phyloP scores from a whole-genome alignment of 2,329 filamentous ascomycete genomes.

The Graphilbum fragrans region DNA sequence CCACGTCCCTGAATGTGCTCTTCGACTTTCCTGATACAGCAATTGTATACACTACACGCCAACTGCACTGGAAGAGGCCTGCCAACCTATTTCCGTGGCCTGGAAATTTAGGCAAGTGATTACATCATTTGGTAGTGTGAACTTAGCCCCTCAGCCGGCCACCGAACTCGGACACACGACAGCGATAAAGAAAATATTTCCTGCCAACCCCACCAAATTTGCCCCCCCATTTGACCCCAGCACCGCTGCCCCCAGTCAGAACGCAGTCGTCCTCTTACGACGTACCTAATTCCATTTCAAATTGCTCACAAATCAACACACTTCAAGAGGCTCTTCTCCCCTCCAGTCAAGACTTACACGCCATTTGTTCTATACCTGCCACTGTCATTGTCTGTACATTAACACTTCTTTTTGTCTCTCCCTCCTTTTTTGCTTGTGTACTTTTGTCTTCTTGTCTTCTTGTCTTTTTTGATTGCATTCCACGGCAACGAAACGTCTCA shows the following conservation, averaged over 20 bases:
- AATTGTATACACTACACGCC: too few relatives aligned
- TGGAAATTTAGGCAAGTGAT: neutral
- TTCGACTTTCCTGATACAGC: too few relatives aligned
- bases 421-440: neutral
- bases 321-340: slow-evolving; percentile 5
- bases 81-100: neutral
- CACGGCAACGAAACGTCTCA: neutral
- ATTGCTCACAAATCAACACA: slow-evolving; percentile 11
- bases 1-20: too few relatives aligned
- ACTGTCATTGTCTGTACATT: neutral
- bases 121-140: neutral
- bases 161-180: slow-evolving; percentile 8
- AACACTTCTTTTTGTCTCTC: neutral
- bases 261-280: slow-evolving; percentile 1
- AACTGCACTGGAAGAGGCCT: too few relatives aligned
- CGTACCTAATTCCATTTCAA: slow-evolving; percentile 2
- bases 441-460: neutral
- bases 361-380: neutral
- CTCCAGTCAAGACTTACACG: too few relatives aligned
- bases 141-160: neutral
- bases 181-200: slow-evolving; percentile 1
- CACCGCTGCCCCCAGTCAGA: slow-evolving; percentile 1
- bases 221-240: neutral
- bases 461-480: neutral
- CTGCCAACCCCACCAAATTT: slow-evolving; percentile 2